A percentile compares a stretch with the other conserved stretches of the same genome.
phyloP scores from a whole-genome alignment of 75 land plant genomes.

The Pinus albicaulis region DNA sequence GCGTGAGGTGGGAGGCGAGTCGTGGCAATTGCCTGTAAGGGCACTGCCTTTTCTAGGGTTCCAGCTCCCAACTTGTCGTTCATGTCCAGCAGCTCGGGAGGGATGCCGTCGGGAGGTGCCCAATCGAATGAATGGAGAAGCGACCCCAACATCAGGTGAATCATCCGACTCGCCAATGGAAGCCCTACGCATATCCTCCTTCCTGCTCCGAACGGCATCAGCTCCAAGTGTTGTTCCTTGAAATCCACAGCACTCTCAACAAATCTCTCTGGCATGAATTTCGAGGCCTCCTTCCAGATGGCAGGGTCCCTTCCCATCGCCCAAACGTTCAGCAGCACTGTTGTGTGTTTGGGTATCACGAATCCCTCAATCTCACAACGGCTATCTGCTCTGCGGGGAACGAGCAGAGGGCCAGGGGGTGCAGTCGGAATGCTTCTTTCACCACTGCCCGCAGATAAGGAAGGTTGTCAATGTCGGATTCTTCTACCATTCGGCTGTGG shows the following conservation, averaged over 20 bases:
- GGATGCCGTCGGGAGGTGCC: conserved; percentile 5
- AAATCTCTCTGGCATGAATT: conserved; percentile 21
- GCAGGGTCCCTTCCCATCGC: conserved; percentile 15
- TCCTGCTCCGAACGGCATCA: conserved; percentile 21
- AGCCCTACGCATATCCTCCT: conserved; percentile 20
- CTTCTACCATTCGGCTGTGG: conserved; percentile 14
- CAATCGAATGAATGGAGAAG: conserved; percentile 18
- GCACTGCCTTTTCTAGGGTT: conserved; percentile 12
- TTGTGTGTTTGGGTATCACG: not conserved
- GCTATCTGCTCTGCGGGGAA: conserved; percentile 19
- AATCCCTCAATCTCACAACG: conserved; percentile 2
- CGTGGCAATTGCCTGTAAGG: conserved; percentile 13
- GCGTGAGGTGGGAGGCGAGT: conserved; percentile 1
- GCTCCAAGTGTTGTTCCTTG: conserved; percentile 9
- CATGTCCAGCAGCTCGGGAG: conserved; percentile 7
- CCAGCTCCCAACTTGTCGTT: not conserved
- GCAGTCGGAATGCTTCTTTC: conserved; percentile 44
- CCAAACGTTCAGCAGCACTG: not conserved
- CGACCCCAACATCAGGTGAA: conserved; percentile 10
- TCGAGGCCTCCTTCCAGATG: conserved; percentile 8
- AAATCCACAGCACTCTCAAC: conserved; percentile 5
- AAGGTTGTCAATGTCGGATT: conserved; percentile 24
- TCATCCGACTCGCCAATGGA: conserved; percentile 6
- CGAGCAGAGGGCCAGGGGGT: conserved; percentile 31
- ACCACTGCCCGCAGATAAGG: conserved; percentile 25